Evolutionary conservation across 2,329 filamentous ascomycete genomes (phyloP).

Genomic region (Blastomyces percursus): DNA sequence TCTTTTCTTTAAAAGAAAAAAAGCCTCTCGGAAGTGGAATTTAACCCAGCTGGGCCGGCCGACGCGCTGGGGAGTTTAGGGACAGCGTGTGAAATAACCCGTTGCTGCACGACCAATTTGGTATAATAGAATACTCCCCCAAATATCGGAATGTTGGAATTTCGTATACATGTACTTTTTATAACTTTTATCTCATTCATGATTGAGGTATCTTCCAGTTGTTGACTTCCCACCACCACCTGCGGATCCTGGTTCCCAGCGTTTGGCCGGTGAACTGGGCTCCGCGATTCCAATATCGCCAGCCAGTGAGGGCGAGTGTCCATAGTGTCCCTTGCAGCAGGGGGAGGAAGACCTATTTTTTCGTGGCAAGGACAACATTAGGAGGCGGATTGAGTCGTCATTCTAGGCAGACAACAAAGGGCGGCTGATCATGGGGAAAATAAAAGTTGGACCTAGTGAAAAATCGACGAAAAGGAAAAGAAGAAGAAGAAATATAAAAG

Average conservation of each 20-base stretch:
- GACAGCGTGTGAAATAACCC: neutral
- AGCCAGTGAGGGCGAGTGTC: constrained; percentile 73
- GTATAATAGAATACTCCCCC: neutral
- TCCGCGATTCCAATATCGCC: constrained; percentile 78
- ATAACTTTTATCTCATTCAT: constrained; percentile 3
- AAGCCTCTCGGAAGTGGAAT: neutral
- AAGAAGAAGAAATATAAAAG: neutral
- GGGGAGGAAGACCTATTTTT: constrained; percentile 63
- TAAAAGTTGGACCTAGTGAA: neutral
- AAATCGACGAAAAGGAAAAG: neutral
- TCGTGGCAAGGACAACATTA: neutral
- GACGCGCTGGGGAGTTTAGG: neutral
- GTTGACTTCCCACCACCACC: constrained; percentile 95
- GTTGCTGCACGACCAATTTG: neutral
- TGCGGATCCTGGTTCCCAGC: constrained; percentile 62
- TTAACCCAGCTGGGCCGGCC: neutral
- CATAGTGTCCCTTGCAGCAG: constrained; percentile 81
- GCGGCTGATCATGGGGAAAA: neutral
- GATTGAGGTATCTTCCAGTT: constrained; percentile 62
- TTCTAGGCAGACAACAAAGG: neutral
- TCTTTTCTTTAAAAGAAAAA: neutral
- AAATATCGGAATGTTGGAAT: neutral
- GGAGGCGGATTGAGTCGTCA: neutral
- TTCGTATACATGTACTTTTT: neutral
- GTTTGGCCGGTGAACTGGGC: constrained; percentile 66